These are phyloP conservation scores for Trametes villosa DNA, from an alignment of 768 basidiomycete genomes.

Conservation along the genomic window DNA sequence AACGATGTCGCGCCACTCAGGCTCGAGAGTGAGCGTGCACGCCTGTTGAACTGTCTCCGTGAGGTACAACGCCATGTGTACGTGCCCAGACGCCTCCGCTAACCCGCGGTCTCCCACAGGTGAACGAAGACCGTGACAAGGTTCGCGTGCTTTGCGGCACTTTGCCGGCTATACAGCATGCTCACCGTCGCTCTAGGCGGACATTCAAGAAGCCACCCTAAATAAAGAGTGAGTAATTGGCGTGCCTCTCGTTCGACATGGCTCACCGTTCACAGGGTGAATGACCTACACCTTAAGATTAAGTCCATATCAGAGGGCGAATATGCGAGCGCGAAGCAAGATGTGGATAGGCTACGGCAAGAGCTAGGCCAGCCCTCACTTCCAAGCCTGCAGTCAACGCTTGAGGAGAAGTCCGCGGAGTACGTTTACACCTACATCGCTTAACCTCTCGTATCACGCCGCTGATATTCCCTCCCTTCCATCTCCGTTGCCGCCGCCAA, in stretches of 20 bases:
- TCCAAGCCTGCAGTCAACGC: conserved; percentile 69
- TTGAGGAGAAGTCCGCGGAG: conserved; percentile 70
- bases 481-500: not conserved
- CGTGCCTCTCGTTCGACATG: not conserved
- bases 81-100: conserved; percentile 8
- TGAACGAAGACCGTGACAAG: conserved; percentile 85
- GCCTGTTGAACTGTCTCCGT: conserved; percentile 67
- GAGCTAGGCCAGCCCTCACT: conserved; percentile 80
- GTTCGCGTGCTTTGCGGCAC: conserved; percentile 33
- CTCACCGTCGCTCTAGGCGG: conserved; percentile 47
- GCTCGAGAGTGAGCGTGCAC: conserved; percentile 76
- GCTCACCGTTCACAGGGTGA: conserved; percentile 48
- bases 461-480: not conserved
- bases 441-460: not conserved
- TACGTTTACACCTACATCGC: conserved; percentile 40
- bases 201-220: conserved; percentile 68
- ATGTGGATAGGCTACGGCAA: conserved; percentile 74
- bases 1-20: conserved; percentile 38
- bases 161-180: not conserved
- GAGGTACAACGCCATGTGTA: conserved; percentile 51
- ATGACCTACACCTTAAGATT: conserved; percentile 71
- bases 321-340: conserved; percentile 71
- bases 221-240: conserved; percentile 61
- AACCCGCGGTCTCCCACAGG: conserved; percentile 41
- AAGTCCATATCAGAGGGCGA: conserved; percentile 71